Percentiles rank a stretch among this genome's conserved stretches.
These are phyloP conservation scores for Amanita muscaria DNA, from an alignment of 768 basidiomycete species.

Conservation along the genomic window DNA sequence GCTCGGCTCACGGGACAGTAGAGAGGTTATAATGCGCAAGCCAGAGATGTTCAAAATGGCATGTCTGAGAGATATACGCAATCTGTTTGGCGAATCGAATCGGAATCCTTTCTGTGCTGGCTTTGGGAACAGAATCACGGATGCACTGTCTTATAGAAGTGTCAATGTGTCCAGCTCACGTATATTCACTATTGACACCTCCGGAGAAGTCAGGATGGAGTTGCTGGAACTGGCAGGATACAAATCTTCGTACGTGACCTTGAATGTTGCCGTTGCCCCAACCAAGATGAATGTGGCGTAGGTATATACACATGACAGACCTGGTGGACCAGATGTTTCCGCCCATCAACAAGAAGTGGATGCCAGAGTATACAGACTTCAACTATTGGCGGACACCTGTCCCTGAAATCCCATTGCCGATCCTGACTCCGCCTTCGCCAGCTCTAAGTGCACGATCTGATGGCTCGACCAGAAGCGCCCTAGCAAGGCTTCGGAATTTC, in stretches of 20 bases:
- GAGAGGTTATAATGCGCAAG: conserved; percentile 98
- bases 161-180: conserved; percentile 90
- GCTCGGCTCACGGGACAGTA: conserved; percentile 20
- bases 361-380: conserved; percentile 91
- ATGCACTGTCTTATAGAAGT: conserved; percentile 94
- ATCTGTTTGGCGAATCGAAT: conserved; percentile 69
- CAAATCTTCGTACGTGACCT: conserved; percentile 73
- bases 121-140: conserved; percentile 97
- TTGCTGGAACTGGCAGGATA: conserved; percentile 94
- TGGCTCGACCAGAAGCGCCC: conserved; percentile 60
- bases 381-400: conserved; percentile 90
- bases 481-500: conserved; percentile 71
- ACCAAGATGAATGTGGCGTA: conserved; percentile 19
- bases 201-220: conserved; percentile 95
- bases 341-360: conserved; percentile 82
- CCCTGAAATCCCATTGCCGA: conserved; percentile 70
- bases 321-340: conserved; percentile 99
- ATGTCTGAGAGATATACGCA: conserved; percentile 88
- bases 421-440: conserved; percentile 81
- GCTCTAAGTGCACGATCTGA: conserved; percentile 93
- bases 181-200: conserved; percentile 95
- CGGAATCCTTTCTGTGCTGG: conserved; percentile 90
- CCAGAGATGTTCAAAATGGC: conserved; percentile 99
- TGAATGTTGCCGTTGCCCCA: neutral
- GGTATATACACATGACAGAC: conserved; percentile 98